Evolutionary conservation across 108 stramenopile genomes (phyloP), one percentile per base, ranked within the genome.

Genomic region (Parietichytrium sp.): DNA sequence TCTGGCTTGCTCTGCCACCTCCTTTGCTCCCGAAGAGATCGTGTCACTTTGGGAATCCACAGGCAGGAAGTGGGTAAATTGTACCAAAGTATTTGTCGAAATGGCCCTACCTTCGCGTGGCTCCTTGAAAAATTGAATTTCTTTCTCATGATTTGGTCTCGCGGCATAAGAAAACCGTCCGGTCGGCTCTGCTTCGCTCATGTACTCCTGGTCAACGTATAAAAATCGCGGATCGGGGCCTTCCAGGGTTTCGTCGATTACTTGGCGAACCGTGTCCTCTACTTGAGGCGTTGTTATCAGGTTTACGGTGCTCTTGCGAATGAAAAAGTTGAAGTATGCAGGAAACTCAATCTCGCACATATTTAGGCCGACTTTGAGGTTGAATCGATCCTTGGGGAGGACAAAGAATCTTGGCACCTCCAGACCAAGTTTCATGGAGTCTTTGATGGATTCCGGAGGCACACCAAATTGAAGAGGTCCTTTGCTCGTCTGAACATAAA

Each of bases 261-360:
- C 52, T 10, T 50, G 51, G 7, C 87, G 54, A 3, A 87, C 48
- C 13, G 49, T 80, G 3, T 47, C 27, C 51, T 83, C 87, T 3
- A 79, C 42, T 3, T 84, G 82, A 42, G 42, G 29, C 13, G 82
- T 52, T 47, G 52, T 45, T 13, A 87, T 78, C 30, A 87, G 85
- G 16, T 83, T 85, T 15, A 83, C 27, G 3, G 45, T 29, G 23
- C 38, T 38, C 23, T 55, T 47, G 3, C 27, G 27, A 30, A 83
- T 80, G 51, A 87, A 87, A 49, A 85, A 87, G 85, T 83, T 85
- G 72, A 85, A 87, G 83, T 87, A 87, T 3, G 82, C 85, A 23
- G 87, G 87, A 25, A 87, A 87, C 81, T 87, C 87, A 54, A 84
- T 61, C 80, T 87, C 87, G 54, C 79, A 83, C 33, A 87, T 79